Evolutionary conservation across 169 alveolate genomes (phyloP), one percentile per base, ranked within the genome.

Genomic region (Eimeria brunetti): DNA sequence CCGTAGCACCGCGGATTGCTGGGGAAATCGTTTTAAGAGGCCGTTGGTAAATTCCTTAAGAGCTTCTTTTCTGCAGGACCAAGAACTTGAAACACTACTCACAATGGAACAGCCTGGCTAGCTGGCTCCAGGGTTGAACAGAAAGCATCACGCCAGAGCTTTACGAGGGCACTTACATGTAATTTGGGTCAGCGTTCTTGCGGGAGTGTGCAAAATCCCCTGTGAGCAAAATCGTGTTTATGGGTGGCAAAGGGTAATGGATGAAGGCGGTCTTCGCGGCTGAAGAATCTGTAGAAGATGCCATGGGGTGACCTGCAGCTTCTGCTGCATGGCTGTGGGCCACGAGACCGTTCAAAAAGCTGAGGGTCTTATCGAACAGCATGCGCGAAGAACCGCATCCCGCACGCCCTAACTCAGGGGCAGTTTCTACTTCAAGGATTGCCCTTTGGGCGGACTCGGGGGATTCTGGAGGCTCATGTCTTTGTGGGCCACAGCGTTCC

Each of bases 241-340:
- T 78, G 60, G 88, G 88, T 30, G 88, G 88, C 88, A 78, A 78
- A 51, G 60, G 88, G 88, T 78, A 78, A 5, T 78, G 67, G 4
- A 1, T n/a, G 46, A 51, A 44, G 41, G 88, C 88, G 1, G 88
- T 20, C 24, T 46, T 27, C 46, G 67, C 69, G 12, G 88, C 88
- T 36, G 60, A 46, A 14, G 64, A 44, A 24, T 8, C 88, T n/a
- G 60, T 51, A 78, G 64, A 30, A 9, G 64, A 78, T n/a, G 49
- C n/a, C 46, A 49, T 16, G 88, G 67, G 64, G 44, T 30, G 46
- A n/a, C 44, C 69, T 24, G 60, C 88, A 44, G 67, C n/a, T 44
- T 46, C 46, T 78, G 44, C 64, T 44, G 64, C 38, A 8, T 49
- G 88, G 88, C 88, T 78, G 33, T 51, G 49, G 44, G 67, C 46